Percentiles rank a stretch among this genome's conserved stretches.
These are phyloP conservation scores for Fusarium palustre DNA, from an alignment of 2,329 filamentous ascomycete species.

Conservation along the genomic window DNA sequence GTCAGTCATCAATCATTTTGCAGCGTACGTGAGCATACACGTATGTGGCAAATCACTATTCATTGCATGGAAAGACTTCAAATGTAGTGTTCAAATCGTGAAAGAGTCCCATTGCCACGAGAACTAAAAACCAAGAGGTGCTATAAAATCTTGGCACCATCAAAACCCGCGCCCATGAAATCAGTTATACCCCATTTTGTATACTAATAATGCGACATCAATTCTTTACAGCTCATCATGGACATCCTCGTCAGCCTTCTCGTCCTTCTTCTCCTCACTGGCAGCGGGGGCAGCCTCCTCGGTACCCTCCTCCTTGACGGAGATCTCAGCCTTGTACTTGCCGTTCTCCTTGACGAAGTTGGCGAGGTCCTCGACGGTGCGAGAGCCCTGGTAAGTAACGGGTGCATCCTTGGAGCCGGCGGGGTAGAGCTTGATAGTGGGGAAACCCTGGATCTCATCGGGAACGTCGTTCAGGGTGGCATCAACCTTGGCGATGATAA, in stretches of 20 bases:
- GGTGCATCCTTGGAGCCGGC: constrained; percentile 88
- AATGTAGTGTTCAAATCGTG: constrained; percentile 38
- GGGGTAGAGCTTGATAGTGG: constrained; percentile 97
- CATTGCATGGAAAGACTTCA: not conserved
- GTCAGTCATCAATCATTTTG: constrained; percentile 9
- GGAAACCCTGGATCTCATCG: constrained; percentile 97
- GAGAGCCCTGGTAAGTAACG: constrained; percentile 86
- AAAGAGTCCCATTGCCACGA: constrained; percentile 44
- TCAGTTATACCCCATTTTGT: constrained; percentile 50
- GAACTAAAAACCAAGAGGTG: constrained; percentile 47
- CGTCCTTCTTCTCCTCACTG: constrained; percentile 63
- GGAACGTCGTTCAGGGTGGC: constrained; percentile 96
- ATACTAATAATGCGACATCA: constrained; percentile 46
- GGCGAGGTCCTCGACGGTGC: constrained; percentile 90
- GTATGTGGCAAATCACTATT: not conserved
- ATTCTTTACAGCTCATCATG: constrained; percentile 82
- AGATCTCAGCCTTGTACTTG: constrained; percentile 82
- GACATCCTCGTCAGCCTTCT: constrained; percentile 58
- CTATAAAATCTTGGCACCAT: constrained; percentile 44
- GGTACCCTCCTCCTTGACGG: constrained; percentile 64
- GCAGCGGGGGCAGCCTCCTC: constrained; percentile 67
- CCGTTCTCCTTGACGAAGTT: constrained; percentile 96
- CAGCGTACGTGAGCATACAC: not conserved
- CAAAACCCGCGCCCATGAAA: constrained; percentile 51
- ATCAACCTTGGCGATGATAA: constrained; percentile 97